These are phyloP conservation scores for Eucalyptus paniculata DNA, from an alignment of 345 rosid species.

Conservation along the genomic window DNA sequence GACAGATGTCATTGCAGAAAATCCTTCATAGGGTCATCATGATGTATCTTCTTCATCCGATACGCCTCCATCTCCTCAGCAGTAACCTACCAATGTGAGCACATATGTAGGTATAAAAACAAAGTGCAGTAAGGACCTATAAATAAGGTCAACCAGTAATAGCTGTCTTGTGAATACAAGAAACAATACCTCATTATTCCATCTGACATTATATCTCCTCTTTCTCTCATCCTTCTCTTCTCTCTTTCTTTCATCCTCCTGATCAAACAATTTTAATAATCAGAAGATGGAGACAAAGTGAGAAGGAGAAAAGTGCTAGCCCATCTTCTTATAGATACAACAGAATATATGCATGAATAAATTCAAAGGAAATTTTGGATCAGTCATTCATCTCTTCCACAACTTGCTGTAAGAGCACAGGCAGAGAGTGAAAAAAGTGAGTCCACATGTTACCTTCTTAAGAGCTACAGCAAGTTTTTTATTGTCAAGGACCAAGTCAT, in stretches of 20 bases:
- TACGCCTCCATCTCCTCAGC: conserved; percentile 74
- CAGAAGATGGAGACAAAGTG: neutral
- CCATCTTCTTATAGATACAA: neutral
- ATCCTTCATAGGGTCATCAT: conserved; percentile 53
- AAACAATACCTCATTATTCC: conserved; percentile 33
- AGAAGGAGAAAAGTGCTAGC: neutral
- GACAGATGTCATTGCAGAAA: neutral
- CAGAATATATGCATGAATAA: neutral
- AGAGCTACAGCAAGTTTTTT: conserved; percentile 45
- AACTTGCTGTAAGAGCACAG: neutral
- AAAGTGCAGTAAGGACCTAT: neutral
- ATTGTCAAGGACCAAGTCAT: conserved; percentile 52
- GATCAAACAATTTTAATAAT: neutral
- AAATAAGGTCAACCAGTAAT: neutral
- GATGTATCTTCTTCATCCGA: conserved; percentile 60
- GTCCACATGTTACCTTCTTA: conserved; percentile 30
- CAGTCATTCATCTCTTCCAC: neutral
- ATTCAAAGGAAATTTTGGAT: neutral
- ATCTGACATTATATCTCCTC: conserved; percentile 44
- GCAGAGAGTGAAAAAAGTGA: neutral
- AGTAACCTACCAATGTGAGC: conserved; percentile 30
- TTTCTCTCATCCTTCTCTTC: conserved; percentile 55
- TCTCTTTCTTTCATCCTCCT: conserved; percentile 44
- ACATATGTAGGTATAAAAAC: neutral
- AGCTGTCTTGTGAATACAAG: neutral